Evolutionary conservation across 2,329 filamentous ascomycete genomes (phyloP).

Genomic region (Aspergillus awamori): DNA sequence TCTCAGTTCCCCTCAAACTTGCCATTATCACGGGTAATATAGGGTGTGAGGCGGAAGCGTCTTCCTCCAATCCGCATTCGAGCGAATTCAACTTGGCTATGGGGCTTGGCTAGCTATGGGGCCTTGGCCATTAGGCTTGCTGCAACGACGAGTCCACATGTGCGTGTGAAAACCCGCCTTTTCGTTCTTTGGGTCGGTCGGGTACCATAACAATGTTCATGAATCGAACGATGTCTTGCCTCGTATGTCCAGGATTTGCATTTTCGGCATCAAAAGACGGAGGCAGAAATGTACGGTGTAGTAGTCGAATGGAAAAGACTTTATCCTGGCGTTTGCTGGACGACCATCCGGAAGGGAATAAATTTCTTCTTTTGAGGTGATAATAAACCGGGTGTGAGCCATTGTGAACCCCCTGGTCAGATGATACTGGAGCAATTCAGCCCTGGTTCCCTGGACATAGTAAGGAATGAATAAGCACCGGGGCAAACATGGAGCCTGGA

Average conservation of each 20-base stretch:
- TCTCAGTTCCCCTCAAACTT: not conserved
- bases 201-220: not conserved
- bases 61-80: not conserved
- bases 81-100: not conserved
- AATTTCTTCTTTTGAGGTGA: not conserved
- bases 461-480: not conserved
- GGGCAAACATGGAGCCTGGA: not conserved
- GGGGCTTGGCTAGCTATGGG: not conserved
- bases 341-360: not conserved
- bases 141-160: not conserved
- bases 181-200: not conserved
- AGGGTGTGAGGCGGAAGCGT: not conserved
- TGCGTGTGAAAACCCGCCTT: not conserved
- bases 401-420: not conserved
- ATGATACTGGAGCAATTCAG: not conserved
- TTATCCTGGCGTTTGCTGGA: not conserved
- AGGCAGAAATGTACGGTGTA: not conserved
- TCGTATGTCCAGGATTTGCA: not conserved
- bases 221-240: not conserved
- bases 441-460: not conserved
- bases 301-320: not conserved
- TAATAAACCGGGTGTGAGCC: not conserved
- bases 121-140: not conserved
- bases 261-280: not conserved
- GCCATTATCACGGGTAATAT: not conserved